These are phyloP conservation scores for Pleurotus sapidus DNA, from an alignment of 768 basidiomycete species.

Conservation along the genomic window DNA sequence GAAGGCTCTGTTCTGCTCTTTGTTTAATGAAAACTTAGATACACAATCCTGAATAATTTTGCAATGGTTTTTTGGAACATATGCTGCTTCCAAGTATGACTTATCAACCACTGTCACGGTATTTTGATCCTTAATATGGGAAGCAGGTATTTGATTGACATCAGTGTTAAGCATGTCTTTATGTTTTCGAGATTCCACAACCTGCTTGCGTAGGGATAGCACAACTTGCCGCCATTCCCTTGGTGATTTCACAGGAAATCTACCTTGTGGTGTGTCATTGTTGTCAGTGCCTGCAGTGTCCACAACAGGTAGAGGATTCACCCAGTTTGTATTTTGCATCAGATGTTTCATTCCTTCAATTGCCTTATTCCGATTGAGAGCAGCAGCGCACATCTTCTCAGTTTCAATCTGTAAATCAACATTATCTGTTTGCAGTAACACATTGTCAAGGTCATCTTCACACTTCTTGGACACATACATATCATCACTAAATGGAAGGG, in stretches of 20 bases:
- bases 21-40: neutral
- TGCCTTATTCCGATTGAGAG: neutral
- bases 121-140: neutral
- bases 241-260: neutral
- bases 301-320: neutral
- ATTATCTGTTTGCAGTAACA: neutral
- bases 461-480: neutral
- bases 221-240: neutral
- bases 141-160: neutral
- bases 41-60: neutral
- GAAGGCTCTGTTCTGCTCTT: neutral
- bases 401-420: neutral
- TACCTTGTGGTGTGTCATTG: neutral
- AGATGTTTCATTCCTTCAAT: slow-evolving; percentile 1
- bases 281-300: too few relatives aligned
- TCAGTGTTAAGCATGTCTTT: neutral
- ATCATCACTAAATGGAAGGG: neutral
- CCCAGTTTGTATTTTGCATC: slow-evolving; percentile 1
- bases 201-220: neutral
- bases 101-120: slow-evolving; percentile 1
- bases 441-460: neutral
- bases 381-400: neutral
- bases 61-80: neutral
- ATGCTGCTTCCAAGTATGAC: slow-evolving; percentile 5
- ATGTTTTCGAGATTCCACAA: neutral